phyloP scores from a whole-genome alignment of 345 rosid genomes.

The Syzygium oleosum region DNA sequence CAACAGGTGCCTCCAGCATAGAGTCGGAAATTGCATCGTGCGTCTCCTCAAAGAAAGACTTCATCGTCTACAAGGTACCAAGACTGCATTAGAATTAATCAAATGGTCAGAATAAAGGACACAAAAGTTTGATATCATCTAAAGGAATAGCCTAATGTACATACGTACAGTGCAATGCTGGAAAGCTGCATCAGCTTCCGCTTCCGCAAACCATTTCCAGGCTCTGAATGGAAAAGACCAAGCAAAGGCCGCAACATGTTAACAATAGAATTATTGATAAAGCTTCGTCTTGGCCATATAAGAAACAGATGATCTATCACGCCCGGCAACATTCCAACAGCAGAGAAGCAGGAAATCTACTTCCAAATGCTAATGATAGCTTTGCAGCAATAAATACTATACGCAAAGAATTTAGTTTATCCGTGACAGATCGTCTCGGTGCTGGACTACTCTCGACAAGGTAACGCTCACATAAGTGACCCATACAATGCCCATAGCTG shows the following conservation, averaged over 20 bases:
- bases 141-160: not conserved
- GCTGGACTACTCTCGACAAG: not conserved
- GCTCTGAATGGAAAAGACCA: constrained; percentile 54
- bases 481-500: not conserved
- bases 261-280: not conserved
- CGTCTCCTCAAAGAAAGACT: constrained; percentile 69
- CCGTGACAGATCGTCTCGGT: not conserved
- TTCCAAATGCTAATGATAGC: not conserved
- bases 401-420: too few relatives aligned
- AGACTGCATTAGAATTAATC: not conserved
- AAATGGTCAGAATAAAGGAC: not conserved
- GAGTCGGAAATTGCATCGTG: constrained; percentile 60
- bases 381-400: not conserved
- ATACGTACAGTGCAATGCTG: not conserved
- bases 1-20: constrained; percentile 58
- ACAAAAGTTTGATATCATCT: not conserved
- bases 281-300: not conserved
- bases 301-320: not conserved
- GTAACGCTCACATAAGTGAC: not conserved
- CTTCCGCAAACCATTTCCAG: constrained; percentile 80
- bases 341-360: not conserved
- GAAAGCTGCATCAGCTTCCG: constrained; percentile 82
- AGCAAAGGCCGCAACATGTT: constrained; percentile 51
- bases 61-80: constrained; percentile 43
- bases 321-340: not conserved